Conservation (phyloP, 108 stramenopile species). For the Bacterosira constricta region DNA sequence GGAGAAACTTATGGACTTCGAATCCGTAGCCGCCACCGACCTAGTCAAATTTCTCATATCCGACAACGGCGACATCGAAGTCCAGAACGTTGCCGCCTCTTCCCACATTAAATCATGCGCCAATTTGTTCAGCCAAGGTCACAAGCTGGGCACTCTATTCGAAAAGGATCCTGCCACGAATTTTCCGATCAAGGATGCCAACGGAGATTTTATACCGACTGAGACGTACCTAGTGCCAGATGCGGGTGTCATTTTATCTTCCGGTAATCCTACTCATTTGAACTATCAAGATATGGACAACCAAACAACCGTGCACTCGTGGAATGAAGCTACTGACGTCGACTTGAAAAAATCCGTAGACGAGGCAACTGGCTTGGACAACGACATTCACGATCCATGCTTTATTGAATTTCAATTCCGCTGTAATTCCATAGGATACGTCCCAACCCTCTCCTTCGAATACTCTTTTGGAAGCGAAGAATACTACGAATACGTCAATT, state of each 20-base stretch:
- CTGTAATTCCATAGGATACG: conserved; percentile 14
- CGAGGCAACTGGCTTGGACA: too few relatives aligned
- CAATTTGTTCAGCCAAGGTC: background rate
- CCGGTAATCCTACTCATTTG: conserved; percentile 16
- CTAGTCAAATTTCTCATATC: background rate
- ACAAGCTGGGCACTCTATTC: background rate
- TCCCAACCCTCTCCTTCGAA: conserved; percentile 26
- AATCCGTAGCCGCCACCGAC: background rate
- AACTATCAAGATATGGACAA: conserved; percentile 15
- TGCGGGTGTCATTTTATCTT: conserved; percentile 26
- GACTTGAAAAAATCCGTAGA: too few relatives aligned
- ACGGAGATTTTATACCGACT: background rate
- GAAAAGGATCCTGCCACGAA: background rate
- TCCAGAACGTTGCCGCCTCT: background rate
- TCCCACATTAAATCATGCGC: background rate
- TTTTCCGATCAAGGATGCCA: background rate
- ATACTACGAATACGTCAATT: conserved; percentile 42
- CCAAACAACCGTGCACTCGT: background rate
- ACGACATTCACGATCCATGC: conserved; percentile 17
- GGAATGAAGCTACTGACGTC: too few relatives aligned
- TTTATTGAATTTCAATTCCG: conserved; percentile 26
- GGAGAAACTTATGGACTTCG: conserved; percentile 1
- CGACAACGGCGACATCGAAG: background rate
- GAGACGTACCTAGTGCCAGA: background rate
- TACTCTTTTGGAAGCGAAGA: conserved; percentile 41